Conservation (phyloP, 257 asterid genomes). For the Gentiana macrophylla region DNA sequence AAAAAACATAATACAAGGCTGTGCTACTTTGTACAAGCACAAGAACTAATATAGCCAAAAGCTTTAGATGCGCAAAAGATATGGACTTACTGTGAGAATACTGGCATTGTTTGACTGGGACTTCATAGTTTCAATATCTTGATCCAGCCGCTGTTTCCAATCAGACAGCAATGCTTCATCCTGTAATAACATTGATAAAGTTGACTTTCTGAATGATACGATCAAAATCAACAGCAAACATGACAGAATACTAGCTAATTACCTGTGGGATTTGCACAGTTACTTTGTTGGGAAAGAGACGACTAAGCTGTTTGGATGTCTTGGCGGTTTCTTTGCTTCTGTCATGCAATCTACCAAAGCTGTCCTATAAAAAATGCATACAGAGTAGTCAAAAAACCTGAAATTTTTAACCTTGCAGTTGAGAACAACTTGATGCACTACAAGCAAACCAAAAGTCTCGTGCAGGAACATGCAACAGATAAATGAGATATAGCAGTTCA, state of each 20-base stretch:
- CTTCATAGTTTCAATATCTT: slow-evolving; percentile 75
- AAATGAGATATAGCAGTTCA: too few relatives aligned
- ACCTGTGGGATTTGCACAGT: slow-evolving; percentile 90
- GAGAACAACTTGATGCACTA: too few relatives aligned
- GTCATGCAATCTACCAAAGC: slow-evolving; percentile 69
- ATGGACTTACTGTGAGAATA: slow-evolving; percentile 57
- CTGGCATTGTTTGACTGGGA: slow-evolving; percentile 63
- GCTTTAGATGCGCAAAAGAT: background rate
- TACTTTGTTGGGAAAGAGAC: slow-evolving; percentile 92
- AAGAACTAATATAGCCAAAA: background rate
- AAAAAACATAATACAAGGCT: background rate
- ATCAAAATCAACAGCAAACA: background rate
- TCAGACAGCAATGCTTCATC: slow-evolving; percentile 64
- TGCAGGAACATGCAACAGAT: too few relatives aligned
- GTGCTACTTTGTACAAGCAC: background rate
- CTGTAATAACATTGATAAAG: slow-evolving; percentile 22
- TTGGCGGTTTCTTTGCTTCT: slow-evolving; percentile 81
- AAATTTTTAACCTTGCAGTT: too few relatives aligned
- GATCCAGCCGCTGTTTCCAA: slow-evolving; percentile 85
- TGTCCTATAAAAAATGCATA: slow-evolving; percentile 39
- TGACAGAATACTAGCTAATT: slow-evolving; percentile 3
- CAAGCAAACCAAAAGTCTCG: too few relatives aligned
- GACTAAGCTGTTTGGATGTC: slow-evolving; percentile 70
- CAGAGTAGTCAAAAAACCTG: background rate
- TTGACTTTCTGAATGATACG: background rate